Base-by-base conservation (phyloP, 2,329 filamentous ascomycete genomes). In the Fusarium chaquense region DNA sequence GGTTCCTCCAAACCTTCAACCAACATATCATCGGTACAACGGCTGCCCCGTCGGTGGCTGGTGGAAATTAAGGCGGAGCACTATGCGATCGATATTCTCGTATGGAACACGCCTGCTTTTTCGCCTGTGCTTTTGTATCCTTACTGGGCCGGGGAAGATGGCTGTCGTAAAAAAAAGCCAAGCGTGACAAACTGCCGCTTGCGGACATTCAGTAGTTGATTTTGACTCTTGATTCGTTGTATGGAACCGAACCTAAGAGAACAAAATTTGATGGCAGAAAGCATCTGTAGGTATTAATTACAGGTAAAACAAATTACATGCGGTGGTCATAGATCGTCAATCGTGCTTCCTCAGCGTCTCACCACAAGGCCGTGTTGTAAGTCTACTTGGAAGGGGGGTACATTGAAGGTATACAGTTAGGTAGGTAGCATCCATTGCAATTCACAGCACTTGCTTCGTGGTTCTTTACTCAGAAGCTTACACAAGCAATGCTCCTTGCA, bases 11-110 rank as follows among this genome's bases (percentile, higher is more conserved):
- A 28, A n/a, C 13, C 18, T 22, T 22, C 9, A 8, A n/a, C 20
- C 16, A 26, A 16, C 4, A 18, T 44, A 7, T 44, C 20, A 4
- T 30, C n/a, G n/a, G 33, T 13, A 30, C 12, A 26, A 40, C n/a
- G 36, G 49, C 9, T 52, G 13, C 35, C 26, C 20, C 18, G 6
- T 53, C 20, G 5, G 22, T 28, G 36, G 15, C 56, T 20, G 32
- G 38, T 55, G 65, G 65, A 68, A 65, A 68, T 65, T 68, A 36
- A 55, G 26, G 50, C 64, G 40, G 58, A 67, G 64, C n/a, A 44
- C 16, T 20, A 26, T 51, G 24, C n/a, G 24, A 52, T 35, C 32
- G 44, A 54, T 22, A 47, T 51, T 55, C 24, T 40, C 24, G 33
- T 30, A 50, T 33, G 20, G 30, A 52, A 28, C 18, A 32, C 55